Evolutionary conservation across 1,284 basidiomycete species (phyloP), one percentile per base, ranked within the genome.

Genomic region (Puccinia novopanici): DNA sequence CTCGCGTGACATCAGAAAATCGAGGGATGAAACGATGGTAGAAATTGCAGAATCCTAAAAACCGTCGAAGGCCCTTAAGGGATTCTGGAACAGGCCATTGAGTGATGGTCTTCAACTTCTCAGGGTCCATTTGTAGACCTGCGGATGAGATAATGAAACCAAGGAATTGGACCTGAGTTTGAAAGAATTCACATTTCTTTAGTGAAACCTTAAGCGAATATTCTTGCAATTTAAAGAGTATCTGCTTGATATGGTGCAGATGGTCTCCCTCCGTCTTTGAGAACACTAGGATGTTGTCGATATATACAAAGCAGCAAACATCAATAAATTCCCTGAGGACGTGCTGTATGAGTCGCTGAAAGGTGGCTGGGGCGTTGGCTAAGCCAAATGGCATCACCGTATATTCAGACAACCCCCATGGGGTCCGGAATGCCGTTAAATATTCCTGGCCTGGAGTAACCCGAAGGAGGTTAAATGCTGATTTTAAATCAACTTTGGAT

Each of bases 311-410:
- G 40, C 61, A 65, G 30, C 34, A 65, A 27, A 65, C 61, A 40
- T 65, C 61, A 40, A 65, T 65, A 27, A 8, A 63, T 24, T 63
- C 59, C 3, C 59, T 3, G 27, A 63, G 34, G 34, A 63, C 17
- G 34, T 63, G 24, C 24, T 24, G 24, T 10, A 45, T 45, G 45
- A 45, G 15, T 8, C 45, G 45, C 45, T 45, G 45, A 45, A 45
- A 45, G 45, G 45, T 82, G 1, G 86, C 84, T 0, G 87, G 87
- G 0, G 86, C 86, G 81, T 88, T 88, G 59, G 85, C 86, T 3
- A 88, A 83, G 0, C 87, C 86, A 74, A 87, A 87, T 0, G 86
- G 87, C 86, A 88, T 86, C n/a, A 88, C 86, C 2, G 83, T 76
- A 76, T 82, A 86, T 82, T 88, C 85, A 81, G 84, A 88, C 3